These are phyloP conservation scores for Fusarium acutatum DNA, from an alignment of 2,329 filamentous ascomycete species.

Conservation along the genomic window DNA sequence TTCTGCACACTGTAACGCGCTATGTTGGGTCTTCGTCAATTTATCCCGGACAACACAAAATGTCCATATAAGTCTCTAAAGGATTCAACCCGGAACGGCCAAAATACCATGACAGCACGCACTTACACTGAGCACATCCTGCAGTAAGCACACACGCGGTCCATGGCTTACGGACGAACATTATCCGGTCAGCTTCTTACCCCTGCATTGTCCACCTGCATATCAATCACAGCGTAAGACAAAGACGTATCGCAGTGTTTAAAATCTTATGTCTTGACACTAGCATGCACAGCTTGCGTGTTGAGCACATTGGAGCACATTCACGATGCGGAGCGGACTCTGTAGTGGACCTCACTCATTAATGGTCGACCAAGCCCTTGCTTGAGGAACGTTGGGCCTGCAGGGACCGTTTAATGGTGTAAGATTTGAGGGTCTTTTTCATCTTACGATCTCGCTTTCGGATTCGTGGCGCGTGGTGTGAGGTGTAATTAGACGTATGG, in stretches of 20 bases:
- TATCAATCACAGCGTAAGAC: neutral
- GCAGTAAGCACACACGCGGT: neutral
- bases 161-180: neutral
- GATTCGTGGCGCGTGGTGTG: conserved; percentile 6
- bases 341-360: neutral
- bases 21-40: neutral
- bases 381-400: neutral
- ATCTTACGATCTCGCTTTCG: conserved; percentile 28
- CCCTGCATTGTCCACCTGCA: neutral
- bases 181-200: neutral
- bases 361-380: conserved; percentile 11
- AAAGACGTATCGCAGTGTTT: neutral
- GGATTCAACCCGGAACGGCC: neutral
- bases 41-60: neutral
- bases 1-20: neutral
- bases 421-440: conserved; percentile 26
- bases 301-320: neutral
- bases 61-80: neutral
- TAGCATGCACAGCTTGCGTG: neutral
- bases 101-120: neutral
- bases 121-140: neutral
- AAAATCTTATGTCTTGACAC: neutral
- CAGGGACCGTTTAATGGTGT: neutral
- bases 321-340: conserved; percentile 23
- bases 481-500: conserved; percentile 14